Conservation (phyloP, 2,329 filamentous ascomycete genomes). For the Coniochaeta hoffmannii region DNA sequence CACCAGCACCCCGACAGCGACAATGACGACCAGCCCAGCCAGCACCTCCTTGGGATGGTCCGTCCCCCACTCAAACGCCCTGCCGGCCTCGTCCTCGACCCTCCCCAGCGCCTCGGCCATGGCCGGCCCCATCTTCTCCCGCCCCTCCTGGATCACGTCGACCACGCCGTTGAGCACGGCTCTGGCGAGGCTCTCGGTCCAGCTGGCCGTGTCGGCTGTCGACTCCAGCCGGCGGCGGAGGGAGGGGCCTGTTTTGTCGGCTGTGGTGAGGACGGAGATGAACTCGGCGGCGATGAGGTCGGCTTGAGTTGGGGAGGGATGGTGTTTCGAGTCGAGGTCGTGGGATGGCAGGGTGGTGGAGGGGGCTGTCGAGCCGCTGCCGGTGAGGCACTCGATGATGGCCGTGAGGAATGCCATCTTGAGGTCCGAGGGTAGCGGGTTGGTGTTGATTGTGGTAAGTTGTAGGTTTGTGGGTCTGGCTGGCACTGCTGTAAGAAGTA, state of each 20-base stretch:
- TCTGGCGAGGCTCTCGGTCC: slow-evolving; percentile 12
- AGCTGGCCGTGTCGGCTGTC: slow-evolving; percentile 6
- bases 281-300: background rate
- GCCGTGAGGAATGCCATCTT: background rate
- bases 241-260: background rate
- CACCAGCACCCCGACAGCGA: slow-evolving; percentile 12
- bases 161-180: slow-evolving; percentile 12
- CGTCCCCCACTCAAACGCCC: slow-evolving; percentile 11
- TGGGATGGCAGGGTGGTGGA: too few relatives aligned
- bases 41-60: slow-evolving; percentile 9
- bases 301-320: background rate
- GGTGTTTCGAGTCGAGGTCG: background rate
- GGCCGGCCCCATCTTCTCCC: slow-evolving; percentile 9
- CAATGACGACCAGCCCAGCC: slow-evolving; percentile 15
- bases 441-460: background rate
- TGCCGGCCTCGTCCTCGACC: slow-evolving; percentile 11
- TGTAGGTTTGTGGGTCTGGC: too few relatives aligned
- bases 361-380: background rate
- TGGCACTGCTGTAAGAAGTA: too few relatives aligned
- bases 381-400: background rate
- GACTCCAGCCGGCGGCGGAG: slow-evolving; percentile 8
- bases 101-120: slow-evolving; percentile 13
- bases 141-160: slow-evolving; percentile 11
- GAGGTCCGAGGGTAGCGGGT: background rate
- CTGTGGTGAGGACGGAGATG: background rate